A percentile compares a stretch with the other conserved stretches of the same genome.
Conservation (phyloP, 2,329 filamentous ascomycete species). For the Hymenoscyphus linearis region DNA sequence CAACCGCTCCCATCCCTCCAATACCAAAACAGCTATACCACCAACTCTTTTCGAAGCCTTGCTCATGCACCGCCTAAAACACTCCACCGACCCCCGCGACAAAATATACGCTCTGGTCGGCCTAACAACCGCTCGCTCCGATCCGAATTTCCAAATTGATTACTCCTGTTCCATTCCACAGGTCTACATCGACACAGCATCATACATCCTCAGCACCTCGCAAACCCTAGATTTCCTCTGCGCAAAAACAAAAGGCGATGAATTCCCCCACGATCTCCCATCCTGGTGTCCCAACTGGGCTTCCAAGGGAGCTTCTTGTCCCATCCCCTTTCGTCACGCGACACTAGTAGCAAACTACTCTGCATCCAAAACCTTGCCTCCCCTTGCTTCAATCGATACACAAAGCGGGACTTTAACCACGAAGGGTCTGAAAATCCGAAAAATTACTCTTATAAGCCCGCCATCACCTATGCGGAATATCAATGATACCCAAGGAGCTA, state of each 20-base stretch:
- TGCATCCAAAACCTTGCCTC: not conserved
- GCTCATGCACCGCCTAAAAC: not conserved
- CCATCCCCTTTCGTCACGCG: not conserved
- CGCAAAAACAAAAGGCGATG: not conserved
- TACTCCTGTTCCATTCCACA: not conserved
- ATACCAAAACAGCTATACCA: not conserved
- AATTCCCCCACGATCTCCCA: not conserved
- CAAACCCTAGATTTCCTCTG: not conserved
- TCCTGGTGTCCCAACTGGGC: conserved; percentile 4
- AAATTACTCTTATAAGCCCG: not conserved
- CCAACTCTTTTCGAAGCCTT: not conserved
- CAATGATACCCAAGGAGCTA: not conserved
- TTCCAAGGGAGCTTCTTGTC: not conserved
- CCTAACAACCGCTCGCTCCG: conserved; percentile 3
- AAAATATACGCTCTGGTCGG: conserved; percentile 8
- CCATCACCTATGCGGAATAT: not conserved
- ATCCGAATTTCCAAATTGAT: conserved; percentile 3
- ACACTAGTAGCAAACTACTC: not conserved
- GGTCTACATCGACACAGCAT: conserved; percentile 5
- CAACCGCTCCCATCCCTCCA: not conserved
- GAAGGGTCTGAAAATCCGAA: not conserved
- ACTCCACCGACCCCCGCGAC: conserved; percentile 6
- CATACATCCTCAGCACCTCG: not conserved
- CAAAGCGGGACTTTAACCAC: not conserved
- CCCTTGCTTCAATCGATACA: not conserved